phyloP scores from a whole-genome alignment of 768 basidiomycete genomes.

The Termitomyces sp. region DNA sequence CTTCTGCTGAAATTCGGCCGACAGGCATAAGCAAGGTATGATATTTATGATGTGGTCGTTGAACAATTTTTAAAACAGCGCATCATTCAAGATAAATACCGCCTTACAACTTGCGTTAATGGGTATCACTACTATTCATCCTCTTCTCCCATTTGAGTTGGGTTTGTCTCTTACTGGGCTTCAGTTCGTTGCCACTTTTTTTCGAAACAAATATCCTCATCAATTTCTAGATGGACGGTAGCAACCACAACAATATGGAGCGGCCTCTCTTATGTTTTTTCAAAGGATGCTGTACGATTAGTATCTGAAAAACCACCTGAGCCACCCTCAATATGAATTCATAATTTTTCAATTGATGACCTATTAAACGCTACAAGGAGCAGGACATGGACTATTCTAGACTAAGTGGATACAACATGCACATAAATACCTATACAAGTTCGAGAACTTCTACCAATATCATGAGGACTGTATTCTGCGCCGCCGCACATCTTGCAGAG shows the following conservation, averaged over 20 bases:
- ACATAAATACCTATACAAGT: constrained; percentile 6
- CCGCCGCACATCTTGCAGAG: constrained; percentile 66
- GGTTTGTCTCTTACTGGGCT: constrained; percentile 51
- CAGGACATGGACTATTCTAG: neutral
- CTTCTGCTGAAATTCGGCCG: constrained; percentile 91
- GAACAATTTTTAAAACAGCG: neutral
- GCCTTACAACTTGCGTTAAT: constrained; percentile 87
- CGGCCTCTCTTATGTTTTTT: constrained; percentile 76
- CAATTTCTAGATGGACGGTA: constrained; percentile 63
- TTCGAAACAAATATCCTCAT: constrained; percentile 1
- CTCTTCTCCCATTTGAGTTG: constrained; percentile 64
- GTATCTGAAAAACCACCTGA: constrained; percentile 31
- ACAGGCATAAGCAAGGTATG: constrained; percentile 88
- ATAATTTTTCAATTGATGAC: neutral
- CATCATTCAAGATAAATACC: constrained; percentile 69
- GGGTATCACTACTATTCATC: constrained; percentile 82
- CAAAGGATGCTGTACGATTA: constrained; percentile 67
- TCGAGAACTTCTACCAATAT: neutral
- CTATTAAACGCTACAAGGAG: constrained; percentile 5
- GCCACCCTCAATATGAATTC: constrained; percentile 16
- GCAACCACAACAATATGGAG: constrained; percentile 91
- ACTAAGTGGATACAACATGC: constrained; percentile 5
- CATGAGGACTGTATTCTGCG: constrained; percentile 29
- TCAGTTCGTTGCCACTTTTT: constrained; percentile 52
- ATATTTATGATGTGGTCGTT: neutral